Percentiles rank a stretch among this genome's conserved stretches.
These are phyloP conservation scores for Hydrangea macrophylla DNA, from an alignment of 148 eudicot species.

Conservation along the genomic window DNA sequence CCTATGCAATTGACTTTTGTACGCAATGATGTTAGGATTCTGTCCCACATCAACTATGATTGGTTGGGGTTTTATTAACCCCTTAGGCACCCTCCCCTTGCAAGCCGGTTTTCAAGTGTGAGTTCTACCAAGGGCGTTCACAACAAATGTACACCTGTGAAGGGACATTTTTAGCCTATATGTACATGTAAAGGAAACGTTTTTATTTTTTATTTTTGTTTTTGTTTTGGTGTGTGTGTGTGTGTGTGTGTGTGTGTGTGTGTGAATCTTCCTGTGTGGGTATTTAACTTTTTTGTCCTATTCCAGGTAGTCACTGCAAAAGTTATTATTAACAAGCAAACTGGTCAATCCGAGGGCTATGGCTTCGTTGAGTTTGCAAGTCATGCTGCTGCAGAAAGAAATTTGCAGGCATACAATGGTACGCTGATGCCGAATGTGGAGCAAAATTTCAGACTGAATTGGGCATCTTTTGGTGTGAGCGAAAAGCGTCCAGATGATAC, in stretches of 20 bases:
- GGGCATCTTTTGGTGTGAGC: conserved; percentile 90
- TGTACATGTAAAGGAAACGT: too few relatives aligned
- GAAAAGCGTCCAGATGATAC: conserved; percentile 70
- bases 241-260: not conserved
- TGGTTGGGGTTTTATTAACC: too few relatives aligned
- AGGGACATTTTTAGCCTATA: too few relatives aligned
- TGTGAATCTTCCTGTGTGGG: not conserved
- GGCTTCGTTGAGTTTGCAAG: conserved; percentile 77
- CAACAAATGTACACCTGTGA: too few relatives aligned
- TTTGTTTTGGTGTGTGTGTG: not conserved
- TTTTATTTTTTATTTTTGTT: too few relatives aligned
- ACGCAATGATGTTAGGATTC: too few relatives aligned
- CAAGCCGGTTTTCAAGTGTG: too few relatives aligned
- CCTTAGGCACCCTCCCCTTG: too few relatives aligned
- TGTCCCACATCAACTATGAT: too few relatives aligned
- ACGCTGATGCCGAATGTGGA: conserved; percentile 75
- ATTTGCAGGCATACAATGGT: conserved; percentile 68
- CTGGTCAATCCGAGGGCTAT: conserved; percentile 77
- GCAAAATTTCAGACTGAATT: conserved; percentile 75
- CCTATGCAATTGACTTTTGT: too few relatives aligned
- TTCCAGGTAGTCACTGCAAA: conserved; percentile 69
- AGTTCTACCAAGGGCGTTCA: too few relatives aligned
- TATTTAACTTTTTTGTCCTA: not conserved
- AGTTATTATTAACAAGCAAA: conserved; percentile 83
- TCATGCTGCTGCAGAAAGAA: conserved; percentile 78